Conservation (phyloP, 345 rosid genomes). For the Gossypium anomalum region DNA sequence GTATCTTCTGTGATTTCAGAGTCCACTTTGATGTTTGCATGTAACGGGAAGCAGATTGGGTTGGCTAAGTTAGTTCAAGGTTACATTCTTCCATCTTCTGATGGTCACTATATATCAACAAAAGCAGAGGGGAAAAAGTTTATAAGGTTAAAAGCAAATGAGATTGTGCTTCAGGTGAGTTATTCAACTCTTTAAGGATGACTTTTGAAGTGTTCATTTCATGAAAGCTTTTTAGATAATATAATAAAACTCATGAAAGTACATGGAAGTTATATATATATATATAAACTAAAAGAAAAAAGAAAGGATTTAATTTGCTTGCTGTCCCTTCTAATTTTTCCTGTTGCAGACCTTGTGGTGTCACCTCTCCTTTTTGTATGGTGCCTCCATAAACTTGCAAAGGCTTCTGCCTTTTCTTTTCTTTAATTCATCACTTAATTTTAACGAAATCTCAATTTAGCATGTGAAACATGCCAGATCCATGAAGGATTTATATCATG, state of each 20-base stretch:
- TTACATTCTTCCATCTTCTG: slow-evolving; percentile 58
- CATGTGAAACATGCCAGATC: neutral
- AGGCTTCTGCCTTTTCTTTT: neutral
- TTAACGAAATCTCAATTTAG: neutral
- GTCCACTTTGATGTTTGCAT: slow-evolving; percentile 88
- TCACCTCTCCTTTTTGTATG: neutral
- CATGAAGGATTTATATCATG: neutral
- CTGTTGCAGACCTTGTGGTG: neutral
- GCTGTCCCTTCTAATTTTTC: neutral
- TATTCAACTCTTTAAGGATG: slow-evolving; percentile 10
- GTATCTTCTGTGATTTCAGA: slow-evolving; percentile 46
- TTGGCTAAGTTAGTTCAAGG: slow-evolving; percentile 87
- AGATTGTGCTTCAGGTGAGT: slow-evolving; percentile 82
- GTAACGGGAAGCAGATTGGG: slow-evolving; percentile 74
- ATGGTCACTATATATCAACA: slow-evolving; percentile 82
- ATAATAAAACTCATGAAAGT: neutral
- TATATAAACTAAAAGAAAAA: neutral
- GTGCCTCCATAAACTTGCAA: neutral
- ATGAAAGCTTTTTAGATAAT: neutral
- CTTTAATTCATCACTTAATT: neutral
- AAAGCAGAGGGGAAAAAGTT: slow-evolving; percentile 78
- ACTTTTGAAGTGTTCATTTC: neutral
- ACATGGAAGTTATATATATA: neutral
- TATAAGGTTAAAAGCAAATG: slow-evolving; percentile 77
- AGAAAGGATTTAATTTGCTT: neutral